Conservation (phyloP, 176 grass and related monocot species). For the Rhynchospora pubera region DNA sequence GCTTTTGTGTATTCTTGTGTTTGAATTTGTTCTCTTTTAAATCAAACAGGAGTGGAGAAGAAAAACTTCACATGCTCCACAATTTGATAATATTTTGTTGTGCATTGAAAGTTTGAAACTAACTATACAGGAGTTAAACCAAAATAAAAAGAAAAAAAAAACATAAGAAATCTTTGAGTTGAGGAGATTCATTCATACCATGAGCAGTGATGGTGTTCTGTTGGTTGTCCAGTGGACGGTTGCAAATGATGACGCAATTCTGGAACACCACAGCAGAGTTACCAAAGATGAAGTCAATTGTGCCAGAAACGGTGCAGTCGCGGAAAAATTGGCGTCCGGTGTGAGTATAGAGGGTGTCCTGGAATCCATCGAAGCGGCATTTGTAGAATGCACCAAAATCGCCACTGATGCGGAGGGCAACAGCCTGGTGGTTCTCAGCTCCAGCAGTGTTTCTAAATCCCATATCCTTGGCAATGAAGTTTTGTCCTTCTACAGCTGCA, state of each 20-base stretch:
- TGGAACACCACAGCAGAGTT: slow-evolving; percentile 71
- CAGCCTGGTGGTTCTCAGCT: slow-evolving; percentile 59
- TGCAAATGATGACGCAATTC: slow-evolving; percentile 62
- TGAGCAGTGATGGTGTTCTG: slow-evolving; percentile 69
- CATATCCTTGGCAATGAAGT: slow-evolving; percentile 87
- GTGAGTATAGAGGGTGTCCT: slow-evolving; percentile 78
- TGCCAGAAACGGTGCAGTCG: slow-evolving; percentile 74
- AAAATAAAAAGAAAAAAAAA: background rate
- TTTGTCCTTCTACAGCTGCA: slow-evolving; percentile 38
- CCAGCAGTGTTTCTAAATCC: slow-evolving; percentile 90
- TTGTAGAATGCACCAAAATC: slow-evolving; percentile 53
- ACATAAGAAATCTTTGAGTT: background rate
- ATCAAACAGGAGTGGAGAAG: background rate
- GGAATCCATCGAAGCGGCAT: slow-evolving; percentile 72
- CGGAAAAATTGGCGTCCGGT: slow-evolving; percentile 62
- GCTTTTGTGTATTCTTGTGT: background rate
- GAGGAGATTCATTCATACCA: slow-evolving; percentile 8
- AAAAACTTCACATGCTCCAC: background rate
- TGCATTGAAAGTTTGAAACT: background rate
- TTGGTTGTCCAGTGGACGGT: slow-evolving; percentile 62
- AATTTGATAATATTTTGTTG: background rate
- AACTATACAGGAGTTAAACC: background rate
- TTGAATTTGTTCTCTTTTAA: background rate
- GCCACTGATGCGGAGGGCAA: slow-evolving; percentile 54
- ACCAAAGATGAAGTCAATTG: slow-evolving; percentile 91